These are phyloP conservation scores for Drosera spatulata DNA, from an alignment of 179 eudicot species.

Conservation along the genomic window DNA sequence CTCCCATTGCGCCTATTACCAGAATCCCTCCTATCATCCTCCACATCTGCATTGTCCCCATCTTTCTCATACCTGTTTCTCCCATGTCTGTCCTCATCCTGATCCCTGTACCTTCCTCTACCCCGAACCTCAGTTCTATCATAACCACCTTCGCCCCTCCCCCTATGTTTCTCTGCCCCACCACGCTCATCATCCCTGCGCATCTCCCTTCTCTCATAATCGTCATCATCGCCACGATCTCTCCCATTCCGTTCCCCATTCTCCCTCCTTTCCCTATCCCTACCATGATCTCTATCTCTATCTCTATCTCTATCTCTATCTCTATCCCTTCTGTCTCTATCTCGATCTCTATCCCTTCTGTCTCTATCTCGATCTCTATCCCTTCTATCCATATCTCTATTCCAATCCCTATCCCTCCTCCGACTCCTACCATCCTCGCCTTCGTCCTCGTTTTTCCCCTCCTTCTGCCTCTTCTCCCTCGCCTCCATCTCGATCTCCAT, in stretches of 20 bases:
- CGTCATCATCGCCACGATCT: too few relatives aligned
- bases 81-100: slow-evolving; percentile 5
- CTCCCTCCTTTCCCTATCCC: slow-evolving; percentile 2
- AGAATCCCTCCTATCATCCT: slow-evolving; percentile 9
- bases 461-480: slow-evolving; percentile 15
- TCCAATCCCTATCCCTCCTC: too few relatives aligned
- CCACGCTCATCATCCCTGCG: slow-evolving; percentile 2
- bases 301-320: slow-evolving; percentile 7
- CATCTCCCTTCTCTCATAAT: too few relatives aligned
- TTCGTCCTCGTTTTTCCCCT: slow-evolving; percentile 11
- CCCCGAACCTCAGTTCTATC: slow-evolving; percentile 9
- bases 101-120: slow-evolving; percentile 10
- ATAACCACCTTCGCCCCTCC: not conserved
- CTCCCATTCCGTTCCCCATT: too few relatives aligned
- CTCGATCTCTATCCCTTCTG: too few relatives aligned
- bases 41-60: slow-evolving; percentile 6
- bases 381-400: too few relatives aligned
- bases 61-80: slow-evolving; percentile 7
- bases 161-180: slow-evolving; percentile 1
- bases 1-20: slow-evolving; percentile 8
- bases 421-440: too few relatives aligned
- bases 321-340: not conserved
- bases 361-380: too few relatives aligned
- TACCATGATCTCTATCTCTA: slow-evolving; percentile 1
- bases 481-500: slow-evolving; percentile 66